Base-by-base conservation (phyloP, 2,329 filamentous ascomycete species). In the Coniochaeta hoffmannii region DNA sequence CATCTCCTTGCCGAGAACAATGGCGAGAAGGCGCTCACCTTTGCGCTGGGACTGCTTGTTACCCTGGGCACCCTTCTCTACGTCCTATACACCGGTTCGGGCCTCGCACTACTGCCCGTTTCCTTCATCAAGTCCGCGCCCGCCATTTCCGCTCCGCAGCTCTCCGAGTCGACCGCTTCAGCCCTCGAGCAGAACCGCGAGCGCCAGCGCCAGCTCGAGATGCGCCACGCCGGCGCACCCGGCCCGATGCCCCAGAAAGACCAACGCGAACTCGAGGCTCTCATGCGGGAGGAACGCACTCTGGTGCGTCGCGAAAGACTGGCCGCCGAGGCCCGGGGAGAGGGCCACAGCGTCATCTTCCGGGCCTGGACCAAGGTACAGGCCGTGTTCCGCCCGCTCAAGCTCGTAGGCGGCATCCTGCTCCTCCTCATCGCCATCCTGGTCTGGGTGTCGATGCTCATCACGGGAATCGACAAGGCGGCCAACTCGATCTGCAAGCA, bases 381-480 rank as follows among this genome's bases (percentile, higher is more conserved):
- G 66, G 88, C 89, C 15, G 72, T 96, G 35, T 88, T 97, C 71
- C 83, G 92, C 8, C 94, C 94, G 1, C 75, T 99, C 63, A 96
- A 96, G 74, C 82, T 97, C 41, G 70, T 97, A 14, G 88, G 90
- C 1, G 94, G 94, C 14, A 76, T 97, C 51, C 62, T 96, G 0
- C 74, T 97, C 2, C 78, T 97, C 31, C 61, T 90, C 1, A 68
- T 96, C 22, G 80, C 89, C 0, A 71, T 96, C 14, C 62, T 96
- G 41, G 80, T 95, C 62, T 96, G 90, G 81, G 81, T 87, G 9
- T 96, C 90, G 12, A 97, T 99, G 90, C 81, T 97, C 62, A 88
- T 97, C 67, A 97, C 93, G 0, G 88, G 86, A 62, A 91, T 97
- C 65, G 94, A 99, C 80, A 97, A 97, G 75, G 90, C 91, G 34